Percentiles rank a stretch among this genome's conserved stretches.
phyloP scores from a whole-genome alignment of 768 basidiomycete genomes.

The Phlebiopsis flavidoalba region DNA sequence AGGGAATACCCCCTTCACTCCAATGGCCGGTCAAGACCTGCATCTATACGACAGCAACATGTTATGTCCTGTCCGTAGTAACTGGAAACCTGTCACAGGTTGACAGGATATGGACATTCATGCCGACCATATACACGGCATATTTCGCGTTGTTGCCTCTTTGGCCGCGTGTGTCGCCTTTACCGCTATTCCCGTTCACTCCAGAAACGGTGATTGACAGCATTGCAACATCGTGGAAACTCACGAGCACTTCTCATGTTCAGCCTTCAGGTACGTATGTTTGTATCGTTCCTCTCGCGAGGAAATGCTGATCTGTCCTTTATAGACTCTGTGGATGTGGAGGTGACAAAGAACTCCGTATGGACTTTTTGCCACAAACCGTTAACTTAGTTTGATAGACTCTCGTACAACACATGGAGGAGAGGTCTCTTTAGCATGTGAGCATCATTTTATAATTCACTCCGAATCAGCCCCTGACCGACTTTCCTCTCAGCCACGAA shows the following conservation, averaged over 20 bases:
- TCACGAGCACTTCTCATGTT: conserved; percentile 76
- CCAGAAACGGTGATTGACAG: conserved; percentile 37
- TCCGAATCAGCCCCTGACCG: neutral
- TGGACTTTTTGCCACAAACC: neutral
- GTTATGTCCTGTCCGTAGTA: conserved; percentile 58
- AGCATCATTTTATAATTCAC: conserved; percentile 15
- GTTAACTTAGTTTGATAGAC: conserved; percentile 27
- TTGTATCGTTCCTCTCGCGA: neutral
- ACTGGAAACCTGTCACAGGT: conserved; percentile 85
- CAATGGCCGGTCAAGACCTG: conserved; percentile 64
- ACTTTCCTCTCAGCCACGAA: conserved; percentile 43
- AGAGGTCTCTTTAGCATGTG: conserved; percentile 77
- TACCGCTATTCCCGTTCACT: conserved; percentile 52
- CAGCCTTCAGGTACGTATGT: conserved; percentile 50
- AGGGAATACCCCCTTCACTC: conserved; percentile 21
- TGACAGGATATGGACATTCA: conserved; percentile 70
- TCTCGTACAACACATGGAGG: conserved; percentile 79
- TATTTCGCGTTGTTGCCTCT: conserved; percentile 79
- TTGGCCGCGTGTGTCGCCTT: conserved; percentile 33
- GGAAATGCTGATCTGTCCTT: neutral
- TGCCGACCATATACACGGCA: conserved; percentile 77
- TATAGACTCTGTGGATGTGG: conserved; percentile 52
- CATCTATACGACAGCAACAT: conserved; percentile 35
- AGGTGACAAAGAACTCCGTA: conserved; percentile 30
- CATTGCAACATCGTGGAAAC: conserved; percentile 44